Evolutionary conservation across 129 eudicot genomes (phyloP).

Genomic region (Saussurea involucrata): DNA sequence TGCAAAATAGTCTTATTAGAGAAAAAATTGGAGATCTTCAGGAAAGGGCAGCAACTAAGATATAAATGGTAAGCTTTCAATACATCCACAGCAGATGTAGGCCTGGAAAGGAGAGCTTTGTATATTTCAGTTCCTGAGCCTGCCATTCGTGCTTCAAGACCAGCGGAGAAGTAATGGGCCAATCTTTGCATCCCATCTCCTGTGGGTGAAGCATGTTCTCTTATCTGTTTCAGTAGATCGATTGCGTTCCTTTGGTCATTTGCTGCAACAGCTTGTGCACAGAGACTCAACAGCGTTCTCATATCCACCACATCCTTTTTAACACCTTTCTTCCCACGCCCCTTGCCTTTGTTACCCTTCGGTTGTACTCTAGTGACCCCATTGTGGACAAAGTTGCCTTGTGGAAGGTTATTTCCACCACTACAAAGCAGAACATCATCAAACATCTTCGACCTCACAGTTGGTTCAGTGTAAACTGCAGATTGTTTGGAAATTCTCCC

Average conservation of each 20-base stretch:
- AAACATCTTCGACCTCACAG: conserved; percentile 58
- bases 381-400: conserved; percentile 44
- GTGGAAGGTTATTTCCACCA: conserved; percentile 37
- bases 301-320: conserved; percentile 61
- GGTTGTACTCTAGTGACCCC: conserved; percentile 33
- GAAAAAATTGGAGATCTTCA: conserved; percentile 64
- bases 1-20: conserved; percentile 59
- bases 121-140: conserved; percentile 68
- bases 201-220: conserved; percentile 60
- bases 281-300: conserved; percentile 63
- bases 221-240: conserved; percentile 64
- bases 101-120: conserved; percentile 37
- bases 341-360: conserved; percentile 36
- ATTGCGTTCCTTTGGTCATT: conserved; percentile 54
- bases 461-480: conserved; percentile 50
- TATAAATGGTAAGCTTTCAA: conserved; percentile 71
- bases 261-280: conserved; percentile 82
- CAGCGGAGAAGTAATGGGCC: conserved; percentile 70
- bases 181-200: conserved; percentile 89
- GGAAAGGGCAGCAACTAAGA: conserved; percentile 64
- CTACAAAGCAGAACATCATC: conserved; percentile 63
- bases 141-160: conserved; percentile 87
- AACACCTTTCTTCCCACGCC: conserved; percentile 55
- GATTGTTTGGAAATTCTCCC: conserved; percentile 56
- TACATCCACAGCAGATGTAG: conserved; percentile 58